Evolutionary conservation across 1,139 yeast genomes (phyloP).

Genomic region (Starmera stellimalicola): DNA sequence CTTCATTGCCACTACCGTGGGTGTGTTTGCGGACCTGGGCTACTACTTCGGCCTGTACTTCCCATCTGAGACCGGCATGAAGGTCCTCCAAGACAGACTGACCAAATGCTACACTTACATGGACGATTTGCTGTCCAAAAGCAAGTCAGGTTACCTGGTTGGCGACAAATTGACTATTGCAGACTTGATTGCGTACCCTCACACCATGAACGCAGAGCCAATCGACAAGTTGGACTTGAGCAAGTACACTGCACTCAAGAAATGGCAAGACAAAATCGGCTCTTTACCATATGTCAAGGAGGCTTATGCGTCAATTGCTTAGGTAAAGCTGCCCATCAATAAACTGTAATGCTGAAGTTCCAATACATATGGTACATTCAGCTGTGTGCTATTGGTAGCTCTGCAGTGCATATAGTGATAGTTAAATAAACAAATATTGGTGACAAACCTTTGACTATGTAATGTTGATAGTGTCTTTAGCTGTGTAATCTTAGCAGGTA

Average conservation of each 20-base stretch:
- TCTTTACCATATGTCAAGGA: conserved; percentile 1
- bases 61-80: background rate
- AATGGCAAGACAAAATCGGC: conserved; percentile 1
- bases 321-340: too few relatives aligned
- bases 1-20: background rate
- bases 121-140: conserved; percentile 29
- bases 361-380: too few relatives aligned
- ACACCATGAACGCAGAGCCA: background rate
- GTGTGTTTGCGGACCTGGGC: background rate
- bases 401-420: too few relatives aligned
- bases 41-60: background rate
- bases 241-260: background rate
- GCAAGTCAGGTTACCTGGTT: conserved; percentile 38
- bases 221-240: background rate
- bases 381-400: too few relatives aligned
- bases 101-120: conserved; percentile 17
- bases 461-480: too few relatives aligned
- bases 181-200: conserved; percentile 18
- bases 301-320: too few relatives aligned
- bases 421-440: too few relatives aligned
- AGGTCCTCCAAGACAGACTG: background rate
- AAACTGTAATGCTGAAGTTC: too few relatives aligned
- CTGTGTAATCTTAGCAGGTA: too few relatives aligned
- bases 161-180: conserved; percentile 35
- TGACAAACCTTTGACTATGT: too few relatives aligned